Evolutionary conservation across 164 flowering plant genomes (phyloP), one percentile per base, ranked within the genome.

Genomic region (Magnolia sinica): DNA sequence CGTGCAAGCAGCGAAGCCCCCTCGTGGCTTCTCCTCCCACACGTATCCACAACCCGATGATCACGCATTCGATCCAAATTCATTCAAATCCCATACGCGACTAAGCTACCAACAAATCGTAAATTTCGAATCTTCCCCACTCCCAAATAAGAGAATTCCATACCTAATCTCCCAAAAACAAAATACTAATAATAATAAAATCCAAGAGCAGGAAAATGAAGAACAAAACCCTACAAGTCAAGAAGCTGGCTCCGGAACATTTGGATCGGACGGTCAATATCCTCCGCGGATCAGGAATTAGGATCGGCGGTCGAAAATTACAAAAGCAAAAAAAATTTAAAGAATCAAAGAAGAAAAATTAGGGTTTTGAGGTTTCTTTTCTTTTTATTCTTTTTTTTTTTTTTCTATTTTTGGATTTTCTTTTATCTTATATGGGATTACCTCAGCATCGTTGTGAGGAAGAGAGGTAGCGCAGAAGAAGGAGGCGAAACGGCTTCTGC

Each of bases 381-480:
- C 45, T 37, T 37, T 37, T 37, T 5, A 0, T 37, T 37, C 1
- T 37, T 37, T 37, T 4, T 5, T 0, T 37, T 4, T 37, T 37
- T 5, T 37, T 3, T 37, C 45, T 37, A 4, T 37, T 37, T 37
- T 37, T 37, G 45, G 45, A 37, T 37, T 37, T 37, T 37, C 45
- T 37, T 37, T 37, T 37, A 37, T 37, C 45, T 37, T 37, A 37
- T 37, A 4, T 4, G 45, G 7, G 45, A 37, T 65, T 71, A 69
- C 77, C 67, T 67, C 88, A 86, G 83, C 83, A 45, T 67, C 22
- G 10, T 73, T 72, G 50, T 75, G 78, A 80, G 88, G 80, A n/a
- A 85, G 73, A 51, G 87, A 85, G 70, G 81, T 80, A 68, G 92
- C 91, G 50, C 95, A 91, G 70, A 87, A 9, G 66, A 88, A 70